Conservation (phyloP, 1,284 basidiomycete species). For the Meira miltonrushii region DNA sequence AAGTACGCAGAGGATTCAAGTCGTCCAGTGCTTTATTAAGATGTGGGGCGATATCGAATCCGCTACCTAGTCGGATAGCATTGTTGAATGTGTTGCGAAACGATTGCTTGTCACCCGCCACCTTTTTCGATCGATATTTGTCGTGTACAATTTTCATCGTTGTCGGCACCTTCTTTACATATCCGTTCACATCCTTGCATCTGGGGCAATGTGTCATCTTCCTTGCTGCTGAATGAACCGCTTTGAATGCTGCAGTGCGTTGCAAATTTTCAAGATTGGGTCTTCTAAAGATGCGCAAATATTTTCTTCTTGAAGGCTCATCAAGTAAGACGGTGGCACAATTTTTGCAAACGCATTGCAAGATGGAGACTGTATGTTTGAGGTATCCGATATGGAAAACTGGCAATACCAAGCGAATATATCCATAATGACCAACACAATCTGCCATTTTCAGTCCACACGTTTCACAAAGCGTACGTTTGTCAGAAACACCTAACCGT, state of each 20-base stretch:
- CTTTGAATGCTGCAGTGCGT: conserved; percentile 75
- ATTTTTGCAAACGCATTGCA: conserved; percentile 69
- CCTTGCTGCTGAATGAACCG: conserved; percentile 80
- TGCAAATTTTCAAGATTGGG: conserved; percentile 90
- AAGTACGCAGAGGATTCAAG: conserved; percentile 85
- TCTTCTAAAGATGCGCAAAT: conserved; percentile 80
- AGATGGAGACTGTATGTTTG: conserved; percentile 84
- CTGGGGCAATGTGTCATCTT: conserved; percentile 90
- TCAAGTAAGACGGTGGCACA: conserved; percentile 91
- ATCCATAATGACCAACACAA: conserved; percentile 93
- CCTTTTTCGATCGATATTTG: conserved; percentile 93
- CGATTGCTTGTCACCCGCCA: conserved; percentile 76
- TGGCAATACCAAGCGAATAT: conserved; percentile 69
- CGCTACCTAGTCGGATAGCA: conserved; percentile 62
- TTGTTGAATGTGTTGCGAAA: conserved; percentile 79
- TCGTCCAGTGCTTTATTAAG: conserved; percentile 90
- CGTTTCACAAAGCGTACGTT: conserved; percentile 85
- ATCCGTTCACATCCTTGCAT: conserved; percentile 87
- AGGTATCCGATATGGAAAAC: conserved; percentile 97
- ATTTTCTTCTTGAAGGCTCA: conserved; percentile 76
- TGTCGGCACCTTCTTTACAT: conserved; percentile 85
- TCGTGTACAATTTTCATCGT: conserved; percentile 95
- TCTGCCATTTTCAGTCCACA: conserved; percentile 87
- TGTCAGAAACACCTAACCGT: conserved; percentile 79
- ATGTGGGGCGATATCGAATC: conserved; percentile 68